These are phyloP conservation scores for Abelmoschus esculentus DNA, from an alignment of 345 rosid genomes.

Conservation along the genomic window DNA sequence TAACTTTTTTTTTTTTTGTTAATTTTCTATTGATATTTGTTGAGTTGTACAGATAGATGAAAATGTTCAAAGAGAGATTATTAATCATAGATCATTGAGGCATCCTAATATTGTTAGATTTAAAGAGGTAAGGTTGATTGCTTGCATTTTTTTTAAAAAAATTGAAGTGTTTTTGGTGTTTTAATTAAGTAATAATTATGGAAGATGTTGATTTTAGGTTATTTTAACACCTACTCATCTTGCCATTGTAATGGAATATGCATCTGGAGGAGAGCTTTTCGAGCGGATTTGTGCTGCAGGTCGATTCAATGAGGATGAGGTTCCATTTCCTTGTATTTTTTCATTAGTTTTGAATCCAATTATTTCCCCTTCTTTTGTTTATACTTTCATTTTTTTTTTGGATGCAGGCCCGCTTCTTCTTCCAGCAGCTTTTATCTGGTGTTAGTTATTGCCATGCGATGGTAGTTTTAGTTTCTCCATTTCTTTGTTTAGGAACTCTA, in stretches of 20 bases:
- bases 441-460: conserved; percentile 69
- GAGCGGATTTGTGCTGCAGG: conserved; percentile 77
- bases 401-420: conserved; percentile 67
- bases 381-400: neutral
- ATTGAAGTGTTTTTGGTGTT: neutral
- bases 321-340: neutral
- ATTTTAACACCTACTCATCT: conserved; percentile 73
- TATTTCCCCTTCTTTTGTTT: neutral
- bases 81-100: conserved; percentile 70
- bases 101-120: conserved; percentile 79
- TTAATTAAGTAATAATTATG: neutral
- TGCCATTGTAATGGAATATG: conserved; percentile 82
- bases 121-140: conserved; percentile 29
- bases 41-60: conserved; percentile 55
- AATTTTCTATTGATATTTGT: too few relatives aligned
- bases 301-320: conserved; percentile 79
- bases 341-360: neutral
- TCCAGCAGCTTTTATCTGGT: conserved; percentile 74
- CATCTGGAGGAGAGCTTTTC: conserved; percentile 80
- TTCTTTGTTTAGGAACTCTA: neutral
- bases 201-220: conserved; percentile 26
- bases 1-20: too few relatives aligned
- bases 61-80: conserved; percentile 74
- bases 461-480: conserved; percentile 18
- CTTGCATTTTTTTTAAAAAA: neutral